phyloP scores from a whole-genome alignment of 192 early-diverging fungal species.

The Bifiguratus adelaidae region DNA sequence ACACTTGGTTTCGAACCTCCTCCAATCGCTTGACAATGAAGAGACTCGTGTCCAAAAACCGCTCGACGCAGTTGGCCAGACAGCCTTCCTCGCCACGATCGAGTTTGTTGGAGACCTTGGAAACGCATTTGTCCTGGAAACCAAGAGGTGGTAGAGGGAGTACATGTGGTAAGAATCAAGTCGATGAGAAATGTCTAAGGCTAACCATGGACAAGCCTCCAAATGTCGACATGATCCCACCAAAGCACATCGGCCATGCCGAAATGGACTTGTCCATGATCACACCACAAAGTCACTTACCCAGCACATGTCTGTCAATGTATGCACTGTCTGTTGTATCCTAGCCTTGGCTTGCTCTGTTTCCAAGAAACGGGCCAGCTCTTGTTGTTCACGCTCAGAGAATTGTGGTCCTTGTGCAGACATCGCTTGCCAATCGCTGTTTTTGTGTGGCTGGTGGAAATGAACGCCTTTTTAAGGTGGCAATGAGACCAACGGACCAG shows the following conservation, averaged over 20 bases:
- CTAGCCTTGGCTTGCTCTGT: constrained; percentile 27
- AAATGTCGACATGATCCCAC: no score
- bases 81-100: constrained; percentile 42
- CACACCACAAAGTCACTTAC: constrained; percentile 13
- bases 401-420: constrained; percentile 22
- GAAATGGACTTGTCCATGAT: not conserved
- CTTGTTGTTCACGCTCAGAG: constrained; percentile 24
- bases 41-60: constrained; percentile 55
- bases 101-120: constrained; percentile 35
- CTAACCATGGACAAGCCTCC: no score
- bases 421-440: no score
- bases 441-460: no score
- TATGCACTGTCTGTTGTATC: constrained; percentile 27
- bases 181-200: no score
- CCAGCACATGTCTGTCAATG: constrained; percentile 41
- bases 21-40: constrained; percentile 47
- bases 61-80: constrained; percentile 59
- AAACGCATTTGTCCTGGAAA: constrained; percentile 22
- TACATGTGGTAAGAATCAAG: not conserved
- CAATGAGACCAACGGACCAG: no score
- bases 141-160: not conserved
- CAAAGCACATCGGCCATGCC: no score
- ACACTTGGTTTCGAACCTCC: constrained; percentile 14
- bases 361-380: constrained; percentile 24
- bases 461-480: no score